Evolutionary conservation across 768 basidiomycete genomes (phyloP).

Genomic region (Heimioporus sp.): DNA sequence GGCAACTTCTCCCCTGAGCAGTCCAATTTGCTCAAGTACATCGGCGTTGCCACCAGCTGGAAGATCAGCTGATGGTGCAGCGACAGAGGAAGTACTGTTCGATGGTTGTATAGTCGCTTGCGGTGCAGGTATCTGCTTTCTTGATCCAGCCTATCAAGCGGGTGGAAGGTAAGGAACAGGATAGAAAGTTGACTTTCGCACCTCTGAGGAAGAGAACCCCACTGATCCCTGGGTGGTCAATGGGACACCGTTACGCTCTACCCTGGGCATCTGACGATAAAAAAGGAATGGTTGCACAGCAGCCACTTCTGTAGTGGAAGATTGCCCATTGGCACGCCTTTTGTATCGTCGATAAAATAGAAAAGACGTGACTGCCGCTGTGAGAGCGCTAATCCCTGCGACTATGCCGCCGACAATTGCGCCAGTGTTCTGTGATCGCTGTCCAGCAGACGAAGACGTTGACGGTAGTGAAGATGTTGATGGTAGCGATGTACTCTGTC

Average conservation of each 20-base stretch:
- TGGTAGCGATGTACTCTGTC: not conserved
- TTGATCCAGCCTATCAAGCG: not conserved
- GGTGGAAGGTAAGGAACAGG: not conserved
- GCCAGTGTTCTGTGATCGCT: not conserved
- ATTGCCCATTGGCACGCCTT: not conserved
- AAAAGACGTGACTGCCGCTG: not conserved
- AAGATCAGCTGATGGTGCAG: not conserved
- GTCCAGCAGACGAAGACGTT: not conserved
- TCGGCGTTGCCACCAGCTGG: no score
- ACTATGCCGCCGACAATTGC: slow-evolving; percentile 8
- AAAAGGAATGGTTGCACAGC: slow-evolving; percentile 3
- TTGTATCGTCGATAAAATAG: slow-evolving; percentile 5
- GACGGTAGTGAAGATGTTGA: not conserved
- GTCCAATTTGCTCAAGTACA: no score
- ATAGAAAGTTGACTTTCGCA: not conserved
- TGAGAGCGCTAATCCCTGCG: not conserved
- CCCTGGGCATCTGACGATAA: not conserved
- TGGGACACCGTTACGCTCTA: not conserved
- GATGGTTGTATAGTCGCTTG: not conserved
- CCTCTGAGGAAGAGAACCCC: not conserved
- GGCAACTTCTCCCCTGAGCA: no score
- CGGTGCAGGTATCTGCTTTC: not conserved
- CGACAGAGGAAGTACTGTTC: not conserved
- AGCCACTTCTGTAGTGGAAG: not conserved
- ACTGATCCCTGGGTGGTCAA: not conserved